Evolutionary conservation across 1,284 basidiomycete species (phyloP).

Genomic region (Bjerkandera adusta): DNA sequence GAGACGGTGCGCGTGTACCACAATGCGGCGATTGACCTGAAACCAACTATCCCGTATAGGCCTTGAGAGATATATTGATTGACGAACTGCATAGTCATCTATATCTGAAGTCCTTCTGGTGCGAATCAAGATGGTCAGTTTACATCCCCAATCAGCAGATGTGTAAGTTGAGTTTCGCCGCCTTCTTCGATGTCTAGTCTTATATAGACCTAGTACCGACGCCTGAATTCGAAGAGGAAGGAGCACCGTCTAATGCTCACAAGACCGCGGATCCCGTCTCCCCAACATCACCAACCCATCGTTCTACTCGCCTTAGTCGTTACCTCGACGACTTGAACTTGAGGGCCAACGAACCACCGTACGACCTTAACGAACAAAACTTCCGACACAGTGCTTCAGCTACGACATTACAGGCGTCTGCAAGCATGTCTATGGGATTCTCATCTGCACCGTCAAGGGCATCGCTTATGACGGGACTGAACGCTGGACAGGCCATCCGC

Average conservation of each 20-base stretch:
- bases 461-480: constrained; percentile 15
- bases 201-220: constrained; percentile 44
- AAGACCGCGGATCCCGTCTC: constrained; percentile 23
- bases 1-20: constrained; percentile 78
- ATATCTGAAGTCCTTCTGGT: constrained; percentile 98
- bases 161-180: constrained; percentile 48
- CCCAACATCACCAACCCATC: constrained; percentile 33
- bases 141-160: constrained; percentile 80
- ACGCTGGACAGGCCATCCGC: constrained; percentile 16
- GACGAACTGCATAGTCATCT: constrained; percentile 97
- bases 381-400: constrained; percentile 31
- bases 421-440: constrained; percentile 23
- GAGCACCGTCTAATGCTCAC: constrained; percentile 2
- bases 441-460: constrained; percentile 25
- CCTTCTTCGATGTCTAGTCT: constrained; percentile 7
- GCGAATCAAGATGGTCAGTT: constrained; percentile 87
- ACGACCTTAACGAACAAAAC: constrained; percentile 63
- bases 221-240: constrained; percentile 58
- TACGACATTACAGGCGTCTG: constrained; percentile 24
- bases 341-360: constrained; percentile 79
- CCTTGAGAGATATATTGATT: constrained; percentile 87
- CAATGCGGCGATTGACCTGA: too few species aligned
- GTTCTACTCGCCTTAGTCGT: constrained; percentile 50
- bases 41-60: constrained; percentile 41
- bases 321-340: constrained; percentile 73